phyloP scores from a whole-genome alignment of 306 rosid species.

The Vigna unguiculata region DNA sequence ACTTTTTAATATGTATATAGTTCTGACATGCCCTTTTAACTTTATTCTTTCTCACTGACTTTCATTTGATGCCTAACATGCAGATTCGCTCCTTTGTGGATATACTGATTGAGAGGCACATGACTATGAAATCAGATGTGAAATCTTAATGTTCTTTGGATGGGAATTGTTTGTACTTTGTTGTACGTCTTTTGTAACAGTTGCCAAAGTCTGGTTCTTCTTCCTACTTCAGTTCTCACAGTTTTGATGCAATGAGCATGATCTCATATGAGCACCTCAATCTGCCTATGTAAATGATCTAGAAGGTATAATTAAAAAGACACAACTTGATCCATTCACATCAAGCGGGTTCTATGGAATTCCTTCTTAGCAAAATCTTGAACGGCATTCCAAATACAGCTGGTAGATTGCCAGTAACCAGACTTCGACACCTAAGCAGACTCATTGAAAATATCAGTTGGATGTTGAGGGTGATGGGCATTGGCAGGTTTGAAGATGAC shows the following conservation, averaged over 20 bases:
- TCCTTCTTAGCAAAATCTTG: conserved; percentile 35
- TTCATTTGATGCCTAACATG: conserved; percentile 52
- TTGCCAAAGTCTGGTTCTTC: conserved; percentile 44
- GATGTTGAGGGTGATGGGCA: conserved; percentile 42
- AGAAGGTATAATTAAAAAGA: conserved; percentile 43
- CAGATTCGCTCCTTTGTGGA: conserved; percentile 97
- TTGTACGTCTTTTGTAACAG: conserved; percentile 37
- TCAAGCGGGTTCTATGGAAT: conserved; percentile 40
- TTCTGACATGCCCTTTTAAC: conserved; percentile 31
- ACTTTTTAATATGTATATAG: neutral
- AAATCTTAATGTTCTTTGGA: conserved; percentile 58
- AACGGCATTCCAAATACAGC: conserved; percentile 33
- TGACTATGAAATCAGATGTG: conserved; percentile 57
- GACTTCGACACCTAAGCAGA: conserved; percentile 24
- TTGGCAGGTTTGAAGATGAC: conserved; percentile 52
- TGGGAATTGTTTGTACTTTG: conserved; percentile 38
- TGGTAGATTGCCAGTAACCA: conserved; percentile 21
- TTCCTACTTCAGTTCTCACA: conserved; percentile 44
- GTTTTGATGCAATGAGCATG: conserved; percentile 41
- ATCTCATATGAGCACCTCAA: conserved; percentile 41
- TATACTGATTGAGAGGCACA: conserved; percentile 86
- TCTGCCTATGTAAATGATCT: conserved; percentile 42
- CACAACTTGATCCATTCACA: conserved; percentile 32
- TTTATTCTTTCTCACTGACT: conserved; percentile 43
- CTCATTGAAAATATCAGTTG: conserved; percentile 36